Percentiles rank a stretch among this genome's conserved stretches.
Evolutionary conservation across 345 rosid genomes (phyloP).

Genomic region (Lepidium sativum): DNA sequence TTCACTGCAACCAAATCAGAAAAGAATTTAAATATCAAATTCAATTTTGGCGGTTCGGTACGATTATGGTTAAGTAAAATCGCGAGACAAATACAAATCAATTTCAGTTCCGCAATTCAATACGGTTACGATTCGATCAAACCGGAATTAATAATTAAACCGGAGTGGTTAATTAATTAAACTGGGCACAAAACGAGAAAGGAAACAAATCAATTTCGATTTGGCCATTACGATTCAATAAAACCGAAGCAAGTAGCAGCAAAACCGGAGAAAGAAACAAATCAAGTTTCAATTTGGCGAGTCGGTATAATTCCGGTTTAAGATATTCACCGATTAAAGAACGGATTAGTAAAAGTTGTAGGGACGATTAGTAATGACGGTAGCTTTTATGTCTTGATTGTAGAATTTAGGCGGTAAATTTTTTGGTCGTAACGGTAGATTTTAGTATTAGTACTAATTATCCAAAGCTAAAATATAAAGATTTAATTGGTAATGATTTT

Average conservation of each 20-base stretch:
- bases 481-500: too few species aligned
- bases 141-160: too few species aligned
- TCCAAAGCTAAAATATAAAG: too few species aligned
- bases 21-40: not conserved
- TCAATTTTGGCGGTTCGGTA: not conserved
- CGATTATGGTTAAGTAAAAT: not conserved
- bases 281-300: not conserved
- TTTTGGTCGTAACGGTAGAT: too few species aligned
- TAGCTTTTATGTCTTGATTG: too few species aligned
- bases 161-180: too few species aligned
- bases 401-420: too few species aligned
- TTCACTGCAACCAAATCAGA: conserved; percentile 31
- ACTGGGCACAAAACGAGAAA: not conserved
- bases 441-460: too few species aligned
- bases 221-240: not conserved
- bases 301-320: not conserved
- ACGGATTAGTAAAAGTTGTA: too few species aligned
- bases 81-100: not conserved
- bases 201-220: not conserved
- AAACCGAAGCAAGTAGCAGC: not conserved
- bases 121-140: too few species aligned
- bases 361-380: too few species aligned
- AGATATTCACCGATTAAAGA: not conserved
- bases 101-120: too few species aligned
- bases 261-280: not conserved